phyloP scores from a whole-genome alignment of 2,329 filamentous ascomycete species.

The Clarireedia monteithiana region DNA sequence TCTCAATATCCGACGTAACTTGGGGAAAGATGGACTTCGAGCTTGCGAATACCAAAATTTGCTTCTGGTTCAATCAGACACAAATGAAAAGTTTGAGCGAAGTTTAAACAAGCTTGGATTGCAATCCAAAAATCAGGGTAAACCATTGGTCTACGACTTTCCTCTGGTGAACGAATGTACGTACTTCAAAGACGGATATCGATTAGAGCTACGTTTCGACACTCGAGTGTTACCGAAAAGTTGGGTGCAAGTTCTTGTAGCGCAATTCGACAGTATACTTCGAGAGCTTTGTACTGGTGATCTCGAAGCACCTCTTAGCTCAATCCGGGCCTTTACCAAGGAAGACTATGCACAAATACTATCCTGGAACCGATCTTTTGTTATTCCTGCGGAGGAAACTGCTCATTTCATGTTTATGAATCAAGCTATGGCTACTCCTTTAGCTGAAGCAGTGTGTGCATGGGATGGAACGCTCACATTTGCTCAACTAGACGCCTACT shows the following conservation, averaged over 20 bases:
- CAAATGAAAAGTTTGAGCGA: background rate
- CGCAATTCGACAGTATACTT: background rate
- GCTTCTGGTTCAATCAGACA: constrained; percentile 14
- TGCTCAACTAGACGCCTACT: constrained; percentile 17
- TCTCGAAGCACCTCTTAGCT: background rate
- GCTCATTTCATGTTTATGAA: constrained; percentile 17
- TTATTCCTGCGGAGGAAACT: background rate
- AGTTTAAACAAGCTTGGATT: background rate
- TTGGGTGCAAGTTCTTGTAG: background rate
- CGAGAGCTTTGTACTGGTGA: background rate
- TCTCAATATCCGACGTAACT: constrained; percentile 12
- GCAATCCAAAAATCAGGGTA: background rate
- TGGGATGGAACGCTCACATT: constrained; percentile 25
- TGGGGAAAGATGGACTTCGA: constrained; percentile 8
- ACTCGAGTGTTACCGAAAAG: background rate
- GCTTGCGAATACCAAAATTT: constrained; percentile 11
- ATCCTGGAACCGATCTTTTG: constrained; percentile 12
- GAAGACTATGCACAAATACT: constrained; percentile 6
- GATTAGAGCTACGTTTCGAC: background rate
- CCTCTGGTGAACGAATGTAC: background rate
- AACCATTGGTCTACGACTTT: background rate
- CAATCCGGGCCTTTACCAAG: background rate
- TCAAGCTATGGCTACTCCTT: constrained; percentile 6
- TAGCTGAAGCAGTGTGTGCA: constrained; percentile 18
- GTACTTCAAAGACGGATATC: background rate